phyloP scores from a whole-genome alignment of 2,329 filamentous ascomycete genomes.

The Coleophoma crateriformis region DNA sequence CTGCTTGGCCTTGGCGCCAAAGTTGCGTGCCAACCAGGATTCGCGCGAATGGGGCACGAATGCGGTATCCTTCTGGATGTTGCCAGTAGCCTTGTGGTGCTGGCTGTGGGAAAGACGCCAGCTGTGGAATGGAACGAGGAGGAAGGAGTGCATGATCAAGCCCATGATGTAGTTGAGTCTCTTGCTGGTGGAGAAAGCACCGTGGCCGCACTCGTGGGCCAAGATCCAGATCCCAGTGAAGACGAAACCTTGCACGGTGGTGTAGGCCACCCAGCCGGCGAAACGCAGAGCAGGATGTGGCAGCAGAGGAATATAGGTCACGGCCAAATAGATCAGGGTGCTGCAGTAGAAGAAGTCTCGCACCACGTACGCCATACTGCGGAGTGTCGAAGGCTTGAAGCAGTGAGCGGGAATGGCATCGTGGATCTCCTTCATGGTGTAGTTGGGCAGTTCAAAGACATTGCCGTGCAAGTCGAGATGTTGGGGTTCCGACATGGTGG shows the following conservation, averaged over 20 bases:
- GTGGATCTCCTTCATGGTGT: constrained; percentile 29
- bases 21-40: constrained; percentile 21
- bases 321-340: constrained; percentile 39
- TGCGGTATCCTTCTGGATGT: constrained; percentile 63
- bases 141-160: constrained; percentile 58
- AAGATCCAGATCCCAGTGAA: constrained; percentile 69
- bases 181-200: constrained; percentile 56
- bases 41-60: constrained; percentile 49
- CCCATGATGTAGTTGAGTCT: constrained; percentile 58
- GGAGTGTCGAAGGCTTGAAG: constrained; percentile 51
- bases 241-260: constrained; percentile 60
- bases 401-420: constrained; percentile 55
- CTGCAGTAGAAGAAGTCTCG: constrained; percentile 49
- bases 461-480: constrained; percentile 27
- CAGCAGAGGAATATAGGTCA: constrained; percentile 49
- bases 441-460: constrained; percentile 25
- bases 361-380: constrained; percentile 51
- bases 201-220: constrained; percentile 68
- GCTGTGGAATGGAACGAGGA: constrained; percentile 66
- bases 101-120: constrained; percentile 68
- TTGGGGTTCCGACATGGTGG: constrained; percentile 43
- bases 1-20: constrained; percentile 19
- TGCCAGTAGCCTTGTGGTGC: constrained; percentile 63
- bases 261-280: constrained; percentile 53
- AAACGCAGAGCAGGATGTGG: constrained; percentile 38